These are phyloP conservation scores for Fomes fomentarius DNA, from an alignment of 1,284 basidiomycete species.

Conservation along the genomic window DNA sequence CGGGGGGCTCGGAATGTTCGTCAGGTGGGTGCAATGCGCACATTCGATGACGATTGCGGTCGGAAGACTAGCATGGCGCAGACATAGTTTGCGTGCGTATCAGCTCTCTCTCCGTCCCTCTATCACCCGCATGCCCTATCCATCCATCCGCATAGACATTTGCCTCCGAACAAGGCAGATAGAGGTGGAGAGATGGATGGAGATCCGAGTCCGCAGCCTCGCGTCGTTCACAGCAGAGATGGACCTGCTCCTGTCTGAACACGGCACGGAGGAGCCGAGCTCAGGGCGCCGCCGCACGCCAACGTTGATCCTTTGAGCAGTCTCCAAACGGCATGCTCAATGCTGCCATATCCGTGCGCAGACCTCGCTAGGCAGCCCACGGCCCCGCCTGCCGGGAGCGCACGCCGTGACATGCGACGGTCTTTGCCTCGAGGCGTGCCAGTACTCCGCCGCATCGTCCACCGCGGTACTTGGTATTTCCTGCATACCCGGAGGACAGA, in stretches of 20 bases:
- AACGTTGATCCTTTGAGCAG: slow-evolving; percentile 1
- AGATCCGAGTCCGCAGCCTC: background rate
- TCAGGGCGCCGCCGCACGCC: background rate
- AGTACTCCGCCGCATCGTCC: background rate
- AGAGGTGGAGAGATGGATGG: slow-evolving; percentile 1
- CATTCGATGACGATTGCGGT: no score
- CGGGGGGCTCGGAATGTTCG: background rate
- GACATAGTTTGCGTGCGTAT: background rate
- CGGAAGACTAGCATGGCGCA: no score
- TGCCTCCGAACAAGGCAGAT: slow-evolving; percentile 3
- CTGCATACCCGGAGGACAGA: no score
- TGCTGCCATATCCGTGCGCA: slow-evolving; percentile 23
- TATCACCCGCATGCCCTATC: background rate
- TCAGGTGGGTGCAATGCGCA: slow-evolving; percentile 1
- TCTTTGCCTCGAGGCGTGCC: background rate
- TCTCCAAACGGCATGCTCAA: slow-evolving; percentile 26
- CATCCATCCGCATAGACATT: background rate
- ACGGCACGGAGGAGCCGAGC: slow-evolving; percentile 21
- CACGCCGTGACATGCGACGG: background rate
- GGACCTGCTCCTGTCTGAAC: no score
- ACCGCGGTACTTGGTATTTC: no score
- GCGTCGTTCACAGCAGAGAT: background rate
- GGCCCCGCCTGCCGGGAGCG: background rate
- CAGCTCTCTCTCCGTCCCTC: background rate
- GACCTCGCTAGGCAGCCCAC: slow-evolving; percentile 10